Base-by-base conservation (phyloP, 306 rosid genomes). In the Acacia acuminata region DNA sequence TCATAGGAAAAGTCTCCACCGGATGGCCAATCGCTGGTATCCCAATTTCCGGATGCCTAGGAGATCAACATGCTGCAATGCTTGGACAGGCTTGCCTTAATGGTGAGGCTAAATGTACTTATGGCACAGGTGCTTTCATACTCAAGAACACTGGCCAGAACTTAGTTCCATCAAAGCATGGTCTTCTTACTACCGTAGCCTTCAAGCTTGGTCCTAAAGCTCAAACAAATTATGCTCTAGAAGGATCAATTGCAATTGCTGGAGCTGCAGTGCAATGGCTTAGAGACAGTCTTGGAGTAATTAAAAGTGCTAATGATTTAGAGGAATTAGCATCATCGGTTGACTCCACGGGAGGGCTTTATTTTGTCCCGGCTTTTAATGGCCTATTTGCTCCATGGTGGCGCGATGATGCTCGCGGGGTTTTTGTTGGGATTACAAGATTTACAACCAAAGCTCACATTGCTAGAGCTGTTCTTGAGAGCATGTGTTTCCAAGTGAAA, bases 221-320 rank as follows among this genome's bases (percentile, higher is more conserved):
- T 82, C 86, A 88, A 0, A 48, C 94, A 73, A 90, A 92, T 80
- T 94, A 94, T 88, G 98, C 99, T 24, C 80, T 93, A 2, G 99
- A 96, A 83, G 98, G 99, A 74, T 96, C 98, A 1, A 95, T 96
- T 78, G 99, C 99, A 8, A 96, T 94, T 61, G 99, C 99, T 76
- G 98, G 98, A 64, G 99, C 99, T 51, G 99, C 98, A 22, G 98
- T 96, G 48, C 98, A 94, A 78, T 96, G 99, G 99, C 98, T 96
- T 51, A 88, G 98, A 79, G 98, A 96, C 71, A 12, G 91, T 80
- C 97, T 96, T 73, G 94, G 93, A 19, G 19, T 96, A 53, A 92
- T 96, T 82, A 50, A 77, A 10, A 90, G 80, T 66, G 94, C 99
- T 22, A 19, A 76, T n/a, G 98, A 93, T 40, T 82, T 92, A 10